phyloP scores from a whole-genome alignment of 805 yeast genomes.

The fission yeast (Schizosaccharomyces pombe) region DNA sequence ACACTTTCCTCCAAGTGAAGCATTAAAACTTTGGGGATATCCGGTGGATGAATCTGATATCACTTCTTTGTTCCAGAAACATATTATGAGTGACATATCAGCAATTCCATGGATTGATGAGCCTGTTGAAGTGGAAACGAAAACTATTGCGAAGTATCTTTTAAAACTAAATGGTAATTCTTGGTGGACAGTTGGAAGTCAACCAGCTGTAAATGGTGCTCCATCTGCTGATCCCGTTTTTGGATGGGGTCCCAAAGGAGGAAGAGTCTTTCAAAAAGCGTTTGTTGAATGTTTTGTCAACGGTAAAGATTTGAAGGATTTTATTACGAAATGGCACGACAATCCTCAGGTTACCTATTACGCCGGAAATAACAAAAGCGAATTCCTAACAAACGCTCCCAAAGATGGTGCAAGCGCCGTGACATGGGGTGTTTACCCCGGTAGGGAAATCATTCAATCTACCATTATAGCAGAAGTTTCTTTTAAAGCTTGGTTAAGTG shows the following conservation, averaged over 20 bases:
- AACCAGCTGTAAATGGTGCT: constrained; percentile 74
- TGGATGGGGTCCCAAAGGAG: constrained; percentile 94
- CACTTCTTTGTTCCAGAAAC: constrained; percentile 37
- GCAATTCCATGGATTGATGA: constrained; percentile 77
- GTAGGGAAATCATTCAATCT: constrained; percentile 70
- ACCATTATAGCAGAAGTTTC: constrained; percentile 83
- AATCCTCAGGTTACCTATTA: constrained; percentile 42
- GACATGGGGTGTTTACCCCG: constrained; percentile 95
- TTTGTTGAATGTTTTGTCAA: constrained; percentile 79
- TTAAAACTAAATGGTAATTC: constrained; percentile 53
- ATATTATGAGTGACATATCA: constrained; percentile 43
- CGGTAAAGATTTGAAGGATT: constrained; percentile 39
- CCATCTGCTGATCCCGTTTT: constrained; percentile 62
- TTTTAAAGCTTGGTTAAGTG: constrained; percentile 84
- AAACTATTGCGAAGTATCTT: constrained; percentile 74
- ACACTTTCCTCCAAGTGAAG: constrained; percentile 43
- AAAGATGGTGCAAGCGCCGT: constrained; percentile 31
- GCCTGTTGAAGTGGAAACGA: constrained; percentile 65
- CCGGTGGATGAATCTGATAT: constrained; percentile 43
- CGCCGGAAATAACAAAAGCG: constrained; percentile 38
- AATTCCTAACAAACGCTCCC: constrained; percentile 37
- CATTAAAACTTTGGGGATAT: constrained; percentile 68
- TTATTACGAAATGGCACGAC: constrained; percentile 29
- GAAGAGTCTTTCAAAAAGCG: constrained; percentile 75
- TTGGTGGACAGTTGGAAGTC: constrained; percentile 69